A percentile compares a stretch with the other conserved stretches of the same genome.
These are phyloP conservation scores for Vitis rotundifolia DNA, from an alignment of 164 flowering plant genomes.

Conservation along the genomic window DNA sequence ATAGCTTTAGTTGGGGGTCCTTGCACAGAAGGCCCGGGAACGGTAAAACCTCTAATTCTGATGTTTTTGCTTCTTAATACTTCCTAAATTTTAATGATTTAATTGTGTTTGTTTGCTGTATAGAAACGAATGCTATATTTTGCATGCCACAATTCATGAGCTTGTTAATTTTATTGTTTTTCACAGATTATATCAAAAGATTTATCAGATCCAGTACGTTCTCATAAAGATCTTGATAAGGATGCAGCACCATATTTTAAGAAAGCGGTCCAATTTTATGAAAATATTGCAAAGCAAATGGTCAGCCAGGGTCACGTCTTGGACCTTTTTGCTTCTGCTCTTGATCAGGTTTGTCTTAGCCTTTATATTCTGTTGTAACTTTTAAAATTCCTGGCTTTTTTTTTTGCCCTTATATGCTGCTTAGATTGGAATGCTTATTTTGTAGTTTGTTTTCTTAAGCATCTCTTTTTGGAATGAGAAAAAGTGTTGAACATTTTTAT, in stretches of 20 bases:
- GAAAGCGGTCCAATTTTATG: slow-evolving; percentile 92
- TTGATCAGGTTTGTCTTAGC: slow-evolving; percentile 77
- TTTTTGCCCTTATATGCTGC: not conserved
- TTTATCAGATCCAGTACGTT: slow-evolving; percentile 92
- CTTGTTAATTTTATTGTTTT: slow-evolving; percentile 5
- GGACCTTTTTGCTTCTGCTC: slow-evolving; percentile 97
- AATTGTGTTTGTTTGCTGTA: too few species aligned
- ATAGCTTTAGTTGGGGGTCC: slow-evolving; percentile 94
- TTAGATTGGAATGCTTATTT: not conserved
- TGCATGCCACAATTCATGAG: too few species aligned
- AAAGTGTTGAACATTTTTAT: too few species aligned
- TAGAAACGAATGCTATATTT: too few species aligned
- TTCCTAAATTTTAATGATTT: too few species aligned
- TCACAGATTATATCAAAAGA: slow-evolving; percentile 91
- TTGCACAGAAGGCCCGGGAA: slow-evolving; percentile 98
- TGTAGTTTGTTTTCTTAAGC: not conserved
- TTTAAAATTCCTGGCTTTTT: not conserved
- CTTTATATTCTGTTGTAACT: not conserved
- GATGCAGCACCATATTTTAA: slow-evolving; percentile 89
- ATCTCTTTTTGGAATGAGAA: too few species aligned
- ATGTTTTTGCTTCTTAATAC: not conserved
- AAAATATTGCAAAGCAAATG: slow-evolving; percentile 79
- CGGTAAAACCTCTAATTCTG: slow-evolving; percentile 41
- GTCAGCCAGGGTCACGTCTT: slow-evolving; percentile 91
- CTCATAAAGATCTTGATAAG: slow-evolving; percentile 97